These are phyloP conservation scores for Claviceps sorghi DNA, from an alignment of 2,329 filamentous ascomycete species.

Conservation along the genomic window DNA sequence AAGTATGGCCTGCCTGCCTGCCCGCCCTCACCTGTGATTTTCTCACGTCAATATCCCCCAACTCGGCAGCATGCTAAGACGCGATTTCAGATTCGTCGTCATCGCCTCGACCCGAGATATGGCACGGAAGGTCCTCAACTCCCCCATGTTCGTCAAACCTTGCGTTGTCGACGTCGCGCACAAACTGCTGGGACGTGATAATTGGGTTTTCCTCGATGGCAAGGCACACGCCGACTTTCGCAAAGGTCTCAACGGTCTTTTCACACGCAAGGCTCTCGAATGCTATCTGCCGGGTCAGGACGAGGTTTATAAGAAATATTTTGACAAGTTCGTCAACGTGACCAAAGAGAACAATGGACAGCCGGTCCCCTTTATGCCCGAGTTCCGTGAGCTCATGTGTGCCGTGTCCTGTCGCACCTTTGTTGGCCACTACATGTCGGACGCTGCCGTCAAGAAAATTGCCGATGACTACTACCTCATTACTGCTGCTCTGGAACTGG, in stretches of 20 bases:
- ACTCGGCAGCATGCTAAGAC: neutral
- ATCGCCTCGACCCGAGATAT: conserved; percentile 92
- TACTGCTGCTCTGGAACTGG: conserved; percentile 85
- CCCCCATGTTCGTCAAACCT: conserved; percentile 79
- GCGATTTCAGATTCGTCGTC: conserved; percentile 64
- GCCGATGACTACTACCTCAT: conserved; percentile 95
- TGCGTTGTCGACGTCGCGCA: conserved; percentile 90
- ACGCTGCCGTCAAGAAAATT: conserved; percentile 83
- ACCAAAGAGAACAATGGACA: conserved; percentile 58
- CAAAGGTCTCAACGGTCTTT: conserved; percentile 87
- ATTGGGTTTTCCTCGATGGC: conserved; percentile 96
- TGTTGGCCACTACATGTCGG: conserved; percentile 86
- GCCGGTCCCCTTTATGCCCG: conserved; percentile 74
- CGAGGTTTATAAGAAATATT: conserved; percentile 80
- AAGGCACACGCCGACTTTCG: conserved; percentile 93
- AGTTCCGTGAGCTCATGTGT: conserved; percentile 89
- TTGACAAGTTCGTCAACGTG: conserved; percentile 60
- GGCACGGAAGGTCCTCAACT: conserved; percentile 94
- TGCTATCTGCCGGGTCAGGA: conserved; percentile 85
- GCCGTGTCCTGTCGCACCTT: conserved; percentile 95
- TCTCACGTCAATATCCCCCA: too few relatives aligned
- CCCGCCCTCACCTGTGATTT: too few relatives aligned
- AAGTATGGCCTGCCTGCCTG: conserved; percentile 49
- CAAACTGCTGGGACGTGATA: conserved; percentile 80
- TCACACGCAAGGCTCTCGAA: conserved; percentile 80